phyloP scores from a whole-genome alignment of 2,329 filamentous ascomycete species.

The Neonectria neomacrospora region DNA sequence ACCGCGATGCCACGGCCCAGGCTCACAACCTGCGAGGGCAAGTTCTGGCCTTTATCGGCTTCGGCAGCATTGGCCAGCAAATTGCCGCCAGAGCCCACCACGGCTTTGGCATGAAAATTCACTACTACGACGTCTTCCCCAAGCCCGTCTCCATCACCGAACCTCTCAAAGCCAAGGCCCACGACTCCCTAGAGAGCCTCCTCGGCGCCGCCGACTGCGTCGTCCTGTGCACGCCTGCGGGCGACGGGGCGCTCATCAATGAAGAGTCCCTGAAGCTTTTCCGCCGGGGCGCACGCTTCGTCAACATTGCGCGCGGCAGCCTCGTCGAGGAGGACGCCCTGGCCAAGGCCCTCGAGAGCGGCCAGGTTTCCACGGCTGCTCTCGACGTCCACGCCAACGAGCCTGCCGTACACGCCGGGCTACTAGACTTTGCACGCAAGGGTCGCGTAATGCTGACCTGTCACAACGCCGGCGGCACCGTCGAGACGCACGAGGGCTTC shows the following conservation, averaged over 20 bases:
- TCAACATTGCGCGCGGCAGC: slow-evolving; percentile 73
- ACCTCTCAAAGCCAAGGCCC: slow-evolving; percentile 59
- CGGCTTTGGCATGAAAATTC: slow-evolving; percentile 74
- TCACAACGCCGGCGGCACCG: slow-evolving; percentile 74
- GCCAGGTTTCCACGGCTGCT: slow-evolving; percentile 62
- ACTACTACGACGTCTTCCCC: slow-evolving; percentile 69
- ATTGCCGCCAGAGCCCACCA: slow-evolving; percentile 64
- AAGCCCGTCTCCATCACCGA: slow-evolving; percentile 57
- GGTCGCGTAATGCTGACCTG: slow-evolving; percentile 69
- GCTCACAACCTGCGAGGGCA: slow-evolving; percentile 73
- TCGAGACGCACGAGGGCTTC: slow-evolving; percentile 74
- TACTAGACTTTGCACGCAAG: slow-evolving; percentile 53
- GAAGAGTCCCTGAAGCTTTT: slow-evolving; percentile 60
- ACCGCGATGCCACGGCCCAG: slow-evolving; percentile 66
- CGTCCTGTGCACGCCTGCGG: slow-evolving; percentile 68
- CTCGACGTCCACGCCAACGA: slow-evolving; percentile 74
- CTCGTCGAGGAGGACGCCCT: slow-evolving; percentile 74
- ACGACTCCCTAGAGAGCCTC: slow-evolving; percentile 62
- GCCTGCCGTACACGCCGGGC: slow-evolving; percentile 61
- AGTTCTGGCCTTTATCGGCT: slow-evolving; percentile 73
- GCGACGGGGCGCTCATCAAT: slow-evolving; percentile 59
- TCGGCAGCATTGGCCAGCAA: slow-evolving; percentile 73
- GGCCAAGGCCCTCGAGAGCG: slow-evolving; percentile 65
- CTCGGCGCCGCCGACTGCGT: slow-evolving; percentile 67
- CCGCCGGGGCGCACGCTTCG: slow-evolving; percentile 66